These are phyloP conservation scores for Fusarium sp. DNA, from an alignment of 2,329 filamentous ascomycete genomes.

Conservation along the genomic window DNA sequence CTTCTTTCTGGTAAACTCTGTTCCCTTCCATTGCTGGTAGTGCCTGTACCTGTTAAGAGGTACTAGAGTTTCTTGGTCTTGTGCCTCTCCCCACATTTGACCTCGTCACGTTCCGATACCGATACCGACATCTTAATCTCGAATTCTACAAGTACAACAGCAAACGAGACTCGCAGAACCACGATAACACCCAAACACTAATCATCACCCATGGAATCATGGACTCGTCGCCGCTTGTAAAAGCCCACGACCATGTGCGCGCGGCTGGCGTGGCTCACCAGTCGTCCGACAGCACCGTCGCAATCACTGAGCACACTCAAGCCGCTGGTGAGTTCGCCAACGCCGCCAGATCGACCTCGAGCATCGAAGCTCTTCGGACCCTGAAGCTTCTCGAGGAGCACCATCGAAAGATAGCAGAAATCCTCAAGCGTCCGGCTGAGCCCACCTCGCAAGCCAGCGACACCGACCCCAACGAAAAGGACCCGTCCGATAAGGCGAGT, in stretches of 20 bases:
- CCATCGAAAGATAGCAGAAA: conserved; percentile 85
- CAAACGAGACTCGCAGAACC: conserved; percentile 3
- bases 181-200: background rate
- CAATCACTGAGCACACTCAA: conserved; percentile 88
- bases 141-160: conserved; percentile 7
- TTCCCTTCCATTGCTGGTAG: background rate
- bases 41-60: background rate
- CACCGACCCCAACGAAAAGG: conserved; percentile 51
- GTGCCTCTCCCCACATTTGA: conserved; percentile 43
- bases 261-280: conserved; percentile 85
- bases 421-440: conserved; percentile 79
- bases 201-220: conserved; percentile 47
- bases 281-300: conserved; percentile 81
- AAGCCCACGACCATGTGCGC: conserved; percentile 91
- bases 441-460: conserved; percentile 55
- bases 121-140: conserved; percentile 12
- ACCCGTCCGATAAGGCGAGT: conserved; percentile 46
- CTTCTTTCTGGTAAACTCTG: background rate
- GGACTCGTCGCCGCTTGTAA: conserved; percentile 57
- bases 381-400: conserved; percentile 89
- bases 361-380: conserved; percentile 83
- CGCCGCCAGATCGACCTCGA: conserved; percentile 79
- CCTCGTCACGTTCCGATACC: conserved; percentile 36
- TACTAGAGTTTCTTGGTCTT: conserved; percentile 16
- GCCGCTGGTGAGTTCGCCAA: conserved; percentile 91